A percentile compares a stretch with the other conserved stretches of the same genome.
Conservation (phyloP, 73 alveolate species). For the Stentor coeruleus region DNA sequence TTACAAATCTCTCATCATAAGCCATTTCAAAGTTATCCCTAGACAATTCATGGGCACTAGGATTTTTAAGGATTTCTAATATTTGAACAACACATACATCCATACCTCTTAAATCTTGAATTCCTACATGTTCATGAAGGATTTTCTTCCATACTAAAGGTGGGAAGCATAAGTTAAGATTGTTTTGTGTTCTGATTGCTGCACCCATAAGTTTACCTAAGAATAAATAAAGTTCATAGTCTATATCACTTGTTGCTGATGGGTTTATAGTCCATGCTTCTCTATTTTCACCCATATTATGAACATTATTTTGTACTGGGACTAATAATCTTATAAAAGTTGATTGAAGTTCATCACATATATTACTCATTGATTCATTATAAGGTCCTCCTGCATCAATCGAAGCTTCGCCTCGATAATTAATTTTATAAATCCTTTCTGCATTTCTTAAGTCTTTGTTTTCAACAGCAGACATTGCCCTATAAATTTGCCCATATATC, state of each 20-base stretch:
- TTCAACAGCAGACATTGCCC: background rate
- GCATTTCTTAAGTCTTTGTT: slow-evolving; percentile 16
- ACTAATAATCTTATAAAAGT: slow-evolving; percentile 51
- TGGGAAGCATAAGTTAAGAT: slow-evolving; percentile 71
- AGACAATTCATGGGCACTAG: slow-evolving; percentile 21
- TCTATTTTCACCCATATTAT: slow-evolving; percentile 61
- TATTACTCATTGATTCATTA: slow-evolving; percentile 57
- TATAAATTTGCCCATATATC: background rate
- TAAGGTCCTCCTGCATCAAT: slow-evolving; percentile 80
- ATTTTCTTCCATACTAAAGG: slow-evolving; percentile 79
- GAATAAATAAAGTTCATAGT: slow-evolving; percentile 56
- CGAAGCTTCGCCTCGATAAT: slow-evolving; percentile 60
- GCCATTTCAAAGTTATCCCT: background rate
- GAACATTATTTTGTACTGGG: slow-evolving; percentile 55
- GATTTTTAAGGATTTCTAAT: slow-evolving; percentile 29
- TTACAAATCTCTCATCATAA: slow-evolving; percentile 51
- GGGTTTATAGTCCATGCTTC: slow-evolving; percentile 73
- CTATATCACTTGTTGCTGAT: slow-evolving; percentile 28
- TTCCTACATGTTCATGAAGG: slow-evolving; percentile 23
- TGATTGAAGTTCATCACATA: slow-evolving; percentile 57
- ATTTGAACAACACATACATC: slow-evolving; percentile 43
- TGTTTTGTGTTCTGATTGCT: slow-evolving; percentile 69
- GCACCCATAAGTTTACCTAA: slow-evolving; percentile 84
- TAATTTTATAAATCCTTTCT: slow-evolving; percentile 47
- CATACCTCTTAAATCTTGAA: slow-evolving; percentile 32